phyloP scores from a whole-genome alignment of 441 rosid genomes.

The Mallotus repandus region DNA sequence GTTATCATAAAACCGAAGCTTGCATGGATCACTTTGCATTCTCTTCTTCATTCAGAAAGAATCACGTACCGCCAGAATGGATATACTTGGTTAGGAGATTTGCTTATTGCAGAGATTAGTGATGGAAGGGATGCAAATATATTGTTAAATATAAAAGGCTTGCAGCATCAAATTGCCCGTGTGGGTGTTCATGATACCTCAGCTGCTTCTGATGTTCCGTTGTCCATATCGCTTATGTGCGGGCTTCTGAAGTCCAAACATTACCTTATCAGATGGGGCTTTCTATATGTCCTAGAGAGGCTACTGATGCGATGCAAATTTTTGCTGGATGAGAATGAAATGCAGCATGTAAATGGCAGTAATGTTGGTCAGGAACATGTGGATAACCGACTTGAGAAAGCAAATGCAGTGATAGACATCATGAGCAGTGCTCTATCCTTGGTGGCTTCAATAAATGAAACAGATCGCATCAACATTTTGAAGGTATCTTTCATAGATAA shows the following conservation, averaged over 20 bases:
- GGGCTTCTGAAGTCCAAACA: slow-evolving; percentile 93
- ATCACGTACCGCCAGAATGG: slow-evolving; percentile 84
- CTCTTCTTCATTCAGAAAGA: slow-evolving; percentile 96
- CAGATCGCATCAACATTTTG: slow-evolving; percentile 86
- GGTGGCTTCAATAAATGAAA: slow-evolving; percentile 89
- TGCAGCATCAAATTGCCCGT: slow-evolving; percentile 64
- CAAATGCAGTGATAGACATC: slow-evolving; percentile 90
- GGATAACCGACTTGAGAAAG: slow-evolving; percentile 81
- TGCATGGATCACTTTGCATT: slow-evolving; percentile 90
- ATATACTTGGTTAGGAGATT: slow-evolving; percentile 92
- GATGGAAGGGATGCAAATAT: slow-evolving; percentile 61
- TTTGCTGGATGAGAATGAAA: slow-evolving; percentile 85
- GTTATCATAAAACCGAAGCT: slow-evolving; percentile 57
- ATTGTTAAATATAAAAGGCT: slow-evolving; percentile 69
- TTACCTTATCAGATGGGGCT: slow-evolving; percentile 81
- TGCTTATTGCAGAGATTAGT: slow-evolving; percentile 89
- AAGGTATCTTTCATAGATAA: slow-evolving; percentile 56
- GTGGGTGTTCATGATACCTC: slow-evolving; percentile 70
- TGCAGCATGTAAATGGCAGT: slow-evolving; percentile 51
- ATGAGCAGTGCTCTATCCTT: slow-evolving; percentile 94
- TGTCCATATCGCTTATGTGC: slow-evolving; percentile 83
- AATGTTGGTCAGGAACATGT: slow-evolving; percentile 39
- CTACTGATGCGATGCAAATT: slow-evolving; percentile 96
- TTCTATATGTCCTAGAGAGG: slow-evolving; percentile 83
- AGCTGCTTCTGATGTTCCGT: slow-evolving; percentile 69